Conservation (phyloP, 371 early-diverging fungal genomes). For the Catenaria anguillulae region DNA sequence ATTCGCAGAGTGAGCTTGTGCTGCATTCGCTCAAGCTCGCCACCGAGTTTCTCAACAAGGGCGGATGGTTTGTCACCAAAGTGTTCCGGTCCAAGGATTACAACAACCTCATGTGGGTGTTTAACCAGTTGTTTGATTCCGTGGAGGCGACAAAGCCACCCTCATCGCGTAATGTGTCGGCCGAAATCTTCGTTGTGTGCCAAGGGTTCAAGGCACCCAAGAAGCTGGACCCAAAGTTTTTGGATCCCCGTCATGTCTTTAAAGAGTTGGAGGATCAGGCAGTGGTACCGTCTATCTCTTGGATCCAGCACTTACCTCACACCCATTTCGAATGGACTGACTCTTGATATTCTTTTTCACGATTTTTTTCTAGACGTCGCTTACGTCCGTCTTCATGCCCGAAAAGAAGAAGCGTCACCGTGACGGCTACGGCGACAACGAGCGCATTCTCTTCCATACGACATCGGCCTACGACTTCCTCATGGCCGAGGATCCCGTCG, state of each 20-base stretch:
- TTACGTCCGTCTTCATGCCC: conserved; percentile 20
- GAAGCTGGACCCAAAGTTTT: conserved; percentile 83
- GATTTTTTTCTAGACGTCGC: neutral
- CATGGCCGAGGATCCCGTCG: conserved; percentile 54
- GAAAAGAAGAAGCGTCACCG: conserved; percentile 72
- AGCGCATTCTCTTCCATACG: conserved; percentile 64
- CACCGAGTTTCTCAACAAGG: conserved; percentile 82
- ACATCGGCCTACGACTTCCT: conserved; percentile 63
- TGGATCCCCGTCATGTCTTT: conserved; percentile 93
- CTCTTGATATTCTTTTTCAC: neutral
- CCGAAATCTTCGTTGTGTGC: conserved; percentile 99
- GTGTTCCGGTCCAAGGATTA: conserved; percentile 99
- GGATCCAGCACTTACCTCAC: neutral
- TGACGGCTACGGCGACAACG: conserved; percentile 93
- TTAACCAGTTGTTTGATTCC: conserved; percentile 90
- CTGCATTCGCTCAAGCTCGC: conserved; percentile 91
- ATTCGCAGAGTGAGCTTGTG: conserved; percentile 93
- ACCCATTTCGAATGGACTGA: neutral
- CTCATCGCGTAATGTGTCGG: conserved; percentile 97
- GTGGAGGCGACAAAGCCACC: conserved; percentile 99
- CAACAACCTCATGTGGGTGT: conserved; percentile 95
- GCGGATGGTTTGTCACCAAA: conserved; percentile 98
- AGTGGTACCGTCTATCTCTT: conserved; percentile 4
- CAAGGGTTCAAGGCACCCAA: conserved; percentile 87
- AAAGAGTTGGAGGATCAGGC: conserved; percentile 60